Conservation (phyloP, 2,329 filamentous ascomycete species). For the Penicillium janthinellum region DNA sequence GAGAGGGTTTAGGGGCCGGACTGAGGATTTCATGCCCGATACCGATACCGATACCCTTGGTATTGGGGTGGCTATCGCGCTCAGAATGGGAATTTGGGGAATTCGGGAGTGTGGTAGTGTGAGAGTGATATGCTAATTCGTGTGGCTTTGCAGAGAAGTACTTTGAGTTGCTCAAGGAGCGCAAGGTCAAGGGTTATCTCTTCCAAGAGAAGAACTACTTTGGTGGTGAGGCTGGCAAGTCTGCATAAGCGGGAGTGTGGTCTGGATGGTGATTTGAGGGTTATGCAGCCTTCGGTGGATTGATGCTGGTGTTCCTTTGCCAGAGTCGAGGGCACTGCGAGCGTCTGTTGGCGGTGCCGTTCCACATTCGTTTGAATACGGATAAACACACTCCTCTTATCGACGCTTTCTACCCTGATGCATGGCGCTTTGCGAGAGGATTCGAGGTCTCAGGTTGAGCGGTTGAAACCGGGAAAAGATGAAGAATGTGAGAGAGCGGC, state of each 20-base stretch:
- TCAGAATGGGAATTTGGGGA: no score
- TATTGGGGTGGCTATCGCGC: background rate
- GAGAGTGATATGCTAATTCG: slow-evolving; percentile 10
- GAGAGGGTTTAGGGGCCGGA: no score
- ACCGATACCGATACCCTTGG: no score
- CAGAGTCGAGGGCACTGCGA: background rate
- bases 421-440: background rate
- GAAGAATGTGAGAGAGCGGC: slow-evolving; percentile 15
- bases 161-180: slow-evolving; percentile 63
- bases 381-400: background rate
- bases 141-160: slow-evolving; percentile 57
- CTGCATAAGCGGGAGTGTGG: slow-evolving; percentile 22
- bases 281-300: background rate
- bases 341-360: background rate
- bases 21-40: no score
- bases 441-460: background rate
- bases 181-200: slow-evolving; percentile 65
- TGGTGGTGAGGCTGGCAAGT: slow-evolving; percentile 28
- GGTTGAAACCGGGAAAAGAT: slow-evolving; percentile 7
- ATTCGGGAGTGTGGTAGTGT: background rate
- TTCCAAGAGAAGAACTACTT: slow-evolving; percentile 67
- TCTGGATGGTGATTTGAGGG: background rate
- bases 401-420: background rate
- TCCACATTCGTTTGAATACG: no score
- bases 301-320: background rate